Base-by-base conservation (phyloP, 768 basidiomycete genomes). In the Suillus weaverae region DNA sequence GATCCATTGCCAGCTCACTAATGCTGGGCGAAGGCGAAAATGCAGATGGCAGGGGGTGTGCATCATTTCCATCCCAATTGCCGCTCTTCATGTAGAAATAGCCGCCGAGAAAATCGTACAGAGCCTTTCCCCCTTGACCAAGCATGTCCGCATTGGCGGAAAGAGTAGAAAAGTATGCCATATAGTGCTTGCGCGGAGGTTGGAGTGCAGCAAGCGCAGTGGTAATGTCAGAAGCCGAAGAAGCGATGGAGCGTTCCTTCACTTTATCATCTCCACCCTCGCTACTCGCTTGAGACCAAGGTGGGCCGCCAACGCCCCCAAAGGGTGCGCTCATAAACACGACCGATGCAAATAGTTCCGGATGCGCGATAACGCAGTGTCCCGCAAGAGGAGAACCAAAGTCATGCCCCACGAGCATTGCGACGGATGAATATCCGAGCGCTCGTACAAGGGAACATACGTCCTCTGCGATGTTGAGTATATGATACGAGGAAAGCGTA, bases 241-340 rank as follows among this genome's bases (percentile, higher is more conserved):
- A 43, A 22, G 62, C 4, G 43, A 74, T 5, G 41, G 72, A 3
- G 62, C 61, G 46, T 68, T 68, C 33, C 78, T 30, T 3, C 63
- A 41, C 3, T 67, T 69, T 35, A 66, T 64, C 36, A 61, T 46
- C 14, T 59, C 10, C n/a, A 72, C 66, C 22, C 64, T 68, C 6
- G 68, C 48, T 5, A 62, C 16, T 22, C 62, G 57, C 18, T 44
- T 56, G 41, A 66, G 46, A 56, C 20, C 51, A 35, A 6, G 64
- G 43, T 20, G 63, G 69, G 32, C 63, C 68, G 48, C 83, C 81
- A 0, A 82, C 71, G 0, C 86, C 85, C 3, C 78, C 67, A 70
- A 84, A 89, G 0, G 89, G 86, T 4, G 78, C 79, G 65, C 86
- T 88, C 84, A 88, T 87, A 68, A 87, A 71, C 48, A 88, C 83